Evolutionary conservation across 257 asterid species (phyloP), one percentile per base, ranked within the genome.

Genomic region (Plantago elongata): DNA sequence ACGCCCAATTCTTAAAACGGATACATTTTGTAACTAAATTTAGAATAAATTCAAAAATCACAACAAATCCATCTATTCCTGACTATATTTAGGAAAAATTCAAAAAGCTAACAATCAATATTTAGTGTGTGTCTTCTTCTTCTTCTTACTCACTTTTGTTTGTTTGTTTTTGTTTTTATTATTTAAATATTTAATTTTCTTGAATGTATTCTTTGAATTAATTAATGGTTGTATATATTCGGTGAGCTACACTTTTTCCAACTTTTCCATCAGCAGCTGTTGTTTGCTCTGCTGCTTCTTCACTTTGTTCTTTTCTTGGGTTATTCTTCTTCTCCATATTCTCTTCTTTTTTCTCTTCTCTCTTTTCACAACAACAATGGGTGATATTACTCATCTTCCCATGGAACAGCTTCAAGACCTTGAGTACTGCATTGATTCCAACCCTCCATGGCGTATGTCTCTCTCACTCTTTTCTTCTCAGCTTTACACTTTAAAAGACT

Each of bases 361-460:
- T 60, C 56, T 59, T 55, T 22, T 45, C 65, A 40, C 22, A 52
- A 15, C n/a, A n/a, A n/a, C n/a, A 38, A 84, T 82, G 84, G 89
- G 87, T 51, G 95, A 90, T 70, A 89, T 86, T 60, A 68, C 77
- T 14, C 97, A 89, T 74, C 90, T 76, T 56, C 97, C 97, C 69
- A 89, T 86, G 97, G 97, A 89, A 11, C 97, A 89, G 77, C 95
- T 89, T 45, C 95, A 86, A 60, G 97, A 89, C 95, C 94, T 89
- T 56, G 95, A 89, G 60, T 89, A 86, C 69, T 89, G 97, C 94
- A 89, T 89, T 79, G 97, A 89, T 80, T 89, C 97, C 52, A 89
- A 89, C 65, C 97, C 97, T 37, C 95, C 97, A 58, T 89, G 97
- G 97, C 79, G 95, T 89, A 86, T 51, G 82, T 68, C 2, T 49